These are phyloP conservation scores for Torrubiella hemipterigena DNA, from an alignment of 2,329 filamentous ascomycete species.

Conservation along the genomic window DNA sequence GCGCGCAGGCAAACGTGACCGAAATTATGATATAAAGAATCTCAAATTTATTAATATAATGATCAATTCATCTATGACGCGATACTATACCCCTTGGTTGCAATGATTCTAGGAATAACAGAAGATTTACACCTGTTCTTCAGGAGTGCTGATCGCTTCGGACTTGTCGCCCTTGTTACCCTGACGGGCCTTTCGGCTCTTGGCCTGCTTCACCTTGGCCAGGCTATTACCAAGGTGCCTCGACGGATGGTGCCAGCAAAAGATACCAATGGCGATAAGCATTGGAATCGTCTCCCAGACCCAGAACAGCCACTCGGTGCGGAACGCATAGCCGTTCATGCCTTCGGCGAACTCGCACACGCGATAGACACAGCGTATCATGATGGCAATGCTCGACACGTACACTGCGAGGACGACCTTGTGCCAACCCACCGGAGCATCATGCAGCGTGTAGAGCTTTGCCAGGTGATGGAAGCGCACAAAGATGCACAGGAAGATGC, in stretches of 20 bases:
- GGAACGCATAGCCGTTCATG: conserved; percentile 35
- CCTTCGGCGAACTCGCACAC: conserved; percentile 39
- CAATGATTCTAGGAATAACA: too few relatives aligned
- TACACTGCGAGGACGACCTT: conserved; percentile 28
- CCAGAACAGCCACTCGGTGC: conserved; percentile 41
- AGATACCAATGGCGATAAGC: conserved; percentile 31
- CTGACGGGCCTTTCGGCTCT: neutral
- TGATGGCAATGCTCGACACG: conserved; percentile 29
- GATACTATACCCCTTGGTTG: too few relatives aligned
- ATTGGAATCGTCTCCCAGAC: conserved; percentile 37
- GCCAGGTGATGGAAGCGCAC: conserved; percentile 23
- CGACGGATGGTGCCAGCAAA: conserved; percentile 36
- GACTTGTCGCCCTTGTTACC: neutral
- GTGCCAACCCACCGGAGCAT: conserved; percentile 21
- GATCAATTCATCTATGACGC: too few relatives aligned
- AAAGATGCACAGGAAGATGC: conserved; percentile 26
- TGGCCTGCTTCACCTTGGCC: conserved; percentile 1
- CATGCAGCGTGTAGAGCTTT: conserved; percentile 8
- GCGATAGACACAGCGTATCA: conserved; percentile 41
- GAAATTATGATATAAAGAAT: too few relatives aligned
- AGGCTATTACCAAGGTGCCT: conserved; percentile 18
- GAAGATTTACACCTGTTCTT: too few relatives aligned
- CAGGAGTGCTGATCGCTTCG: too few relatives aligned
- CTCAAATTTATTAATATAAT: too few relatives aligned
- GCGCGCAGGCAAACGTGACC: too few relatives aligned